phyloP scores from a whole-genome alignment of 768 basidiomycete species.

The Galerina sulciceps region DNA sequence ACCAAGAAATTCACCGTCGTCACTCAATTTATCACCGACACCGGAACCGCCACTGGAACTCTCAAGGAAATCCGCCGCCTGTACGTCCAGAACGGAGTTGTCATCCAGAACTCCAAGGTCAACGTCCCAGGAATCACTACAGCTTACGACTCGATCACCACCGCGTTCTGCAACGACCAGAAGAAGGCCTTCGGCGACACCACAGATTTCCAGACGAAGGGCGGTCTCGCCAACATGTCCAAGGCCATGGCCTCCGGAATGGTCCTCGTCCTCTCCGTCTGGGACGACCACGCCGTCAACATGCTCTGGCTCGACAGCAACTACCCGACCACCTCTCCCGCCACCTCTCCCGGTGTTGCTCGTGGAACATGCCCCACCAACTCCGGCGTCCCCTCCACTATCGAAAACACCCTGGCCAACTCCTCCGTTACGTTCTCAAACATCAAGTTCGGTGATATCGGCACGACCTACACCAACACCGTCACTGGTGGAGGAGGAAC shows the following conservation, averaged over 20 bases:
- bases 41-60: not conserved
- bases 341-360: not conserved
- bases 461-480: constrained; percentile 38
- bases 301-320: constrained; percentile 7
- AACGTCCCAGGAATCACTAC: not conserved
- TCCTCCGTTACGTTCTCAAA: constrained; percentile 1
- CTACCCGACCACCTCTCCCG: not conserved
- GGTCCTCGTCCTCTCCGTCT: constrained; percentile 3
- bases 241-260: constrained; percentile 3
- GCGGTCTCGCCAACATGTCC: not conserved
- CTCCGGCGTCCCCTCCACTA: not conserved
- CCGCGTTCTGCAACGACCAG: not conserved
- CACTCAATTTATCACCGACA: constrained; percentile 11
- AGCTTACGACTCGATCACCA: not conserved
- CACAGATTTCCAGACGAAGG: not conserved
- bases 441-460: constrained; percentile 3
- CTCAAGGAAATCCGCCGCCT: constrained; percentile 1
- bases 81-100: not conserved
- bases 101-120: constrained; percentile 6
- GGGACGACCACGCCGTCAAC: constrained; percentile 1
- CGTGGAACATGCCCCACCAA: constrained; percentile 1
- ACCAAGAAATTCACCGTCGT: not conserved
- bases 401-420: not conserved
- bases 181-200: not conserved
- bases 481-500: constrained; percentile 9